Base-by-base conservation (phyloP, 2,329 filamentous ascomycete species). In the Aureobasidium pullulans region DNA sequence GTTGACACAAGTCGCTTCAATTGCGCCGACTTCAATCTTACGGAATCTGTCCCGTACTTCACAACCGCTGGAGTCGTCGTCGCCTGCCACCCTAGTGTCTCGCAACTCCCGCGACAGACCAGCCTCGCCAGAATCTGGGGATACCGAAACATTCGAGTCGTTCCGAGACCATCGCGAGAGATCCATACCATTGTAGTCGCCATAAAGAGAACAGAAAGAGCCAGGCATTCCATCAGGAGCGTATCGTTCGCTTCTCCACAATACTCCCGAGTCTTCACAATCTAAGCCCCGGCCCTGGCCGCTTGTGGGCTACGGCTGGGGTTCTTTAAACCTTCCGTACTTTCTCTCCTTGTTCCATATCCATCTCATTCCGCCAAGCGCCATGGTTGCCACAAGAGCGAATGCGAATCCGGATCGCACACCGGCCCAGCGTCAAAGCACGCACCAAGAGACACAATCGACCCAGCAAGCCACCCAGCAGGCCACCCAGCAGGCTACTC, bases 281-380 rank as follows among this genome's bases (percentile, higher is more conserved):
- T 31, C 15, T 29, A 23, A 57, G 42, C 42, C 43, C 54, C 43
- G 31, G 54, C 43, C 54, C 54, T 48, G 54, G 54, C 36, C 32
- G 53, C 42, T 19, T 7, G 19, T 39, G 54, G 34, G 54, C 54
- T 57, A 57, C 54, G 54, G 54, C 54, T 57, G 54, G 54, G 54
- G 54, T 47, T 40, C 19, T 57, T 23, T 34, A 34, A 44, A n/a
- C 40, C 15, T 15, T 36, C 28, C 4, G 23, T 23, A 42, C 40
- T 23, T 29, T 7, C 19, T 6, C 40, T 31, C 29, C 6, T n/a
- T 32, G 1, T 16, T 11, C 10, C 28, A 5, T 36, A 43, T 23
- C 23, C 29, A 32, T 16, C 6, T 44, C 50, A 23, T n/a, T 23
- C 9, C 11, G n/a, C 11, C 37, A 7, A 4, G n/a, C 34, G 48